Base-by-base conservation (phyloP, 768 basidiomycete species). In the Macrolepiota fuliginosa region DNA sequence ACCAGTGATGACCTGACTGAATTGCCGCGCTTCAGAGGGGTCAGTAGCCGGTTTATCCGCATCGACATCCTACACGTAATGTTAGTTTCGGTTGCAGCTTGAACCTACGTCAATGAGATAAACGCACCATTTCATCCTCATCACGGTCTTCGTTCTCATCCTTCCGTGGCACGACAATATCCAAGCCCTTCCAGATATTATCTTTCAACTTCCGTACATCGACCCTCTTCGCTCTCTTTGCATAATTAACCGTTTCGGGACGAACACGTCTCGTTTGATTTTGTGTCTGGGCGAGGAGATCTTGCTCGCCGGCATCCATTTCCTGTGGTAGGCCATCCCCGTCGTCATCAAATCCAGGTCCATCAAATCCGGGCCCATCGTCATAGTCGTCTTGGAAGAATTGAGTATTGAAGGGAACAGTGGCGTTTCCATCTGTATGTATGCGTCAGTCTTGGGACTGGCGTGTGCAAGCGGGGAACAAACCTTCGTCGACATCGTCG, bases 151-250 rank as follows among this genome's bases (percentile, higher is more conserved):
- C 77, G 3, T 74, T 77, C 11, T 77, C 42, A 45, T 4, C 76
- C 35, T 81, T 76, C 6, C 77, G 76, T 10, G 73, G 52, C 45
- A 88, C 77, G 36, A 87, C 83, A 60, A 97, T 93, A 67, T 93
- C 89, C 49, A 98, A 73, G 1, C 91, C 91, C 71, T 84, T 92
- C 97, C 97, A 98, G 52, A 99, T 98, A 67, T 95, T 96, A 63
- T 98, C 96, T 78, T 99, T 99, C 64, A 99, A 77, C 75, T 91
- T 94, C 69, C 94, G 85, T 39, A 99, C 96, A 70, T 98, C 97
- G 22, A 99, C 96, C 45, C 96, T 80, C 77, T 98, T 99, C 2
- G 96, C 97, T 39, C 91, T 86, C 76, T 95, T 96, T 1, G 96
- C 90, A 70, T 97, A 98, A 65, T 94, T 93, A 65, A 99, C 94